A percentile compares a stretch with the other conserved stretches of the same genome.
Conservation (phyloP, 2,329 filamentous ascomycete species). For the Fusarium redolens region DNA sequence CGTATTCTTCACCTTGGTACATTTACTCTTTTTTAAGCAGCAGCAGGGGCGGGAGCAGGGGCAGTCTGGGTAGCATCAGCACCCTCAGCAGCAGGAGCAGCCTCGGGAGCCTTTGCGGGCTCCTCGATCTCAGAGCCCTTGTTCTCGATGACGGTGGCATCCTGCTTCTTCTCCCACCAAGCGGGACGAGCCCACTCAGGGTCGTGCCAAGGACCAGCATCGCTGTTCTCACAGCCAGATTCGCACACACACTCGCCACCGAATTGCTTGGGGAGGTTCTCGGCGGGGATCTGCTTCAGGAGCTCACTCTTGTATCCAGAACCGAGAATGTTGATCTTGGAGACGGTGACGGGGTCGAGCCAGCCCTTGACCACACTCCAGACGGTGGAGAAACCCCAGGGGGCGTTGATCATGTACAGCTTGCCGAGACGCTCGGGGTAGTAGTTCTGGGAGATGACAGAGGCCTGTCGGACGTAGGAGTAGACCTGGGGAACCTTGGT, state of each 20-base stretch:
- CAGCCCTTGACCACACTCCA: constrained; percentile 92
- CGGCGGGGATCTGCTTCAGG: constrained; percentile 82
- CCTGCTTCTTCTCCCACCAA: constrained; percentile 69
- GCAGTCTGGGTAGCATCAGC: constrained; percentile 52
- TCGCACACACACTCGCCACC: constrained; percentile 85
- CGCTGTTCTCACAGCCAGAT: constrained; percentile 86
- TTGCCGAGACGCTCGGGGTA: constrained; percentile 97
- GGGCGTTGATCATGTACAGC: constrained; percentile 97
- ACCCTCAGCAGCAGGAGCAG: constrained; percentile 48
- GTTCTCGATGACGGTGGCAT: constrained; percentile 55
- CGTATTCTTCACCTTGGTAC: constrained; percentile 6
- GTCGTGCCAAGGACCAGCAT: constrained; percentile 91
- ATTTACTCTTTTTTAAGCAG: constrained; percentile 44
- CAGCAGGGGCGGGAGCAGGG: constrained; percentile 43
- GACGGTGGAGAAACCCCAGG: constrained; percentile 91
- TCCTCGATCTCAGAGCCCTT: constrained; percentile 53
- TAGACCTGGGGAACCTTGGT: constrained; percentile 86
- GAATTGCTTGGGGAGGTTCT: constrained; percentile 89
- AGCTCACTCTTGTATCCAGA: constrained; percentile 85
- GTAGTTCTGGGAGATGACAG: constrained; percentile 96
- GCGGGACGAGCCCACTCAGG: constrained; percentile 72
- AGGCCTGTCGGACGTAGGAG: constrained; percentile 86
- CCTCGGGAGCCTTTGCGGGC: constrained; percentile 47
- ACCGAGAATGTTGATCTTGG: constrained; percentile 94
- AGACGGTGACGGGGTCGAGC: constrained; percentile 95